Evolutionary conservation across 2,329 filamentous ascomycete species (phyloP), one percentile per base, ranked within the genome.

Genomic region (Alternaria consortialis): DNA sequence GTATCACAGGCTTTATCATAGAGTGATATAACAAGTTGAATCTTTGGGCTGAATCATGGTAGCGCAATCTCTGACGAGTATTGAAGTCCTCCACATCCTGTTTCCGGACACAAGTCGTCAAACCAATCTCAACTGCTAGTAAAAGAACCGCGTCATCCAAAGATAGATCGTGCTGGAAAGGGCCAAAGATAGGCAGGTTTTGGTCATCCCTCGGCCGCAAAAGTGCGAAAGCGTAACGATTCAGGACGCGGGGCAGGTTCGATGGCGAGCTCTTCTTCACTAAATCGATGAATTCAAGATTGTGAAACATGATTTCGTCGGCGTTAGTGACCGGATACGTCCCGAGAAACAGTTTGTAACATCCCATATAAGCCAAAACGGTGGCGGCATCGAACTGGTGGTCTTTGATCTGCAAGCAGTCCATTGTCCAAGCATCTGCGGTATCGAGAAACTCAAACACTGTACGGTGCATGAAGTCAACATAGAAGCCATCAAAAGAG

Each of bases 381-480:
- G 12, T 13, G 13, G 2, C 15, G 4, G 25, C 42, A 7, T 48
- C 53, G 3, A 56, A 48, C 2, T 12, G 2, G 2, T 25, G 2
- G n/a, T 48, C 43, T 2, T 31, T 2, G 4, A 40, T 32, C 3
- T 32, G 25, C 7, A 56, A 5, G 7, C 42, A 56, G 2, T 39
- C 34, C 27, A 48, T 12, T 15, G 32, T 25, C 15, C 25, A 12
- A 7, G 11, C 27, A 4, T n/a, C 13, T 13, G 34, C 23, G 1
- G 23, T 37, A 13, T 7, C 13, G 7, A 56, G 53, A 12, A 31
- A 56, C 5, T 48, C 53, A 4, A 40, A 47, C 1, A 56, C 53
- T 7, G 53, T 47, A 6, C 53, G n/a, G 34, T 56, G 53, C 53
- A 56, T 56, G 7, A 56, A 56, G 2, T n/a, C 20, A 7, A 56